Percentiles rank a stretch among this genome's conserved stretches.
These are phyloP conservation scores for Metarhizium anisopliae DNA, from an alignment of 2,329 filamentous ascomycete genomes.

Conservation along the genomic window DNA sequence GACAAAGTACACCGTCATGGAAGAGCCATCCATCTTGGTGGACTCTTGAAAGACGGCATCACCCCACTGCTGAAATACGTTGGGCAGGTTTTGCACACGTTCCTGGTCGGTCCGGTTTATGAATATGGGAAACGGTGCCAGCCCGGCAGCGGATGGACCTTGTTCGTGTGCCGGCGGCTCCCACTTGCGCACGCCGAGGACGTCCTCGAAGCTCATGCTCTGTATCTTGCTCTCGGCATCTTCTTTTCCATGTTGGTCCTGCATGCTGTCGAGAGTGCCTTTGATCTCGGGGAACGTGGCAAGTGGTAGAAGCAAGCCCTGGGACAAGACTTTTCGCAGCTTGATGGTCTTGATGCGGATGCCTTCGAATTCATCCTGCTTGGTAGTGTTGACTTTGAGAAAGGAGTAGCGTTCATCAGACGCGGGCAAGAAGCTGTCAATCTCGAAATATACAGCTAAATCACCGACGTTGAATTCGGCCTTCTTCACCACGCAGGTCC, in stretches of 20 bases:
- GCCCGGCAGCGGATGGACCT: too few species aligned
- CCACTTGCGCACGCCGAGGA: constrained; percentile 12
- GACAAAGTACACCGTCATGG: constrained; percentile 22
- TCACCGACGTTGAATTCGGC: not conserved
- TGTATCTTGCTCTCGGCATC: constrained; percentile 5
- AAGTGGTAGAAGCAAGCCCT: too few species aligned
- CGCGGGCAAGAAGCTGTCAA: not conserved
- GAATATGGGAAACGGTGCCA: too few species aligned
- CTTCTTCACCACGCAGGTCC: not conserved
- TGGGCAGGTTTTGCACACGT: too few species aligned
- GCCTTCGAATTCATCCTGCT: too few species aligned
- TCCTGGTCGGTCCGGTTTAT: too few species aligned
- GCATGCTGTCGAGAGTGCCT: not conserved
- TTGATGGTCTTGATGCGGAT: too few species aligned
- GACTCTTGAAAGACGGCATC: constrained; percentile 22
- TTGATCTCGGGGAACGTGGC: too few species aligned
- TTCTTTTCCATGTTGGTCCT: constrained; percentile 8
- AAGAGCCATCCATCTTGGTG: constrained; percentile 10
- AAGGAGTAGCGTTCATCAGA: not conserved
- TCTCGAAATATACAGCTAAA: not conserved
- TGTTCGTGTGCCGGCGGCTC: too few species aligned
- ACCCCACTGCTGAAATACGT: too few species aligned
- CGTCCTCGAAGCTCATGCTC: constrained; percentile 11
- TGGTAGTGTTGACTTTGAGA: not conserved
- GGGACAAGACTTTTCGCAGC: too few species aligned